Percentiles rank a stretch among this genome's conserved stretches.
phyloP scores from a whole-genome alignment of 2,329 filamentous ascomycete species.

The Cladophialophora immunda region DNA sequence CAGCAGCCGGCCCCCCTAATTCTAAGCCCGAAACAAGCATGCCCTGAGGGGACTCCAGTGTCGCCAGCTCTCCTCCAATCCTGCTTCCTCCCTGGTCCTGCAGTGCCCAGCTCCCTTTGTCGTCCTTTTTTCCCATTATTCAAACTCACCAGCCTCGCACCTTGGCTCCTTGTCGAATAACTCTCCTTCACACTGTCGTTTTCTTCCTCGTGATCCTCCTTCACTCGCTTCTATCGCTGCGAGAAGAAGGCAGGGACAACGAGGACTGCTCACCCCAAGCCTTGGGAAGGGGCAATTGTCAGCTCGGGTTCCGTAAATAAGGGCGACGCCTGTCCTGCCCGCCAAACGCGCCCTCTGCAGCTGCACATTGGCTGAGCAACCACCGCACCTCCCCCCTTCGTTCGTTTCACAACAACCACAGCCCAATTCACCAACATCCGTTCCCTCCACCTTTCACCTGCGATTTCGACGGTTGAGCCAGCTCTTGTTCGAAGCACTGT shows the following conservation, averaged over 20 bases:
- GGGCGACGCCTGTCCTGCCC: constrained; percentile 39
- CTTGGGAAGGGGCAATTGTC: constrained; percentile 24
- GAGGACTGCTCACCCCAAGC: constrained; percentile 12
- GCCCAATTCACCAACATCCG: constrained; percentile 29
- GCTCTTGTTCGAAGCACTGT: constrained; percentile 24
- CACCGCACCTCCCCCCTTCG: constrained; percentile 41
- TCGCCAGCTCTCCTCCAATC: constrained; percentile 25
- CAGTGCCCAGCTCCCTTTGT: constrained; percentile 28
- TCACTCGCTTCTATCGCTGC: constrained; percentile 40
- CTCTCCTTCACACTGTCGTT: constrained; percentile 36
- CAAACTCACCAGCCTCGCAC: constrained; percentile 32
- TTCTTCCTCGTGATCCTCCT: constrained; percentile 36
- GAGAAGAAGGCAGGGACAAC: constrained; percentile 31
- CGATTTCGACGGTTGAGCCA: constrained; percentile 25
- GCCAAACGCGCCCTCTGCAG: constrained; percentile 38
- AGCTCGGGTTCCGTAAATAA: constrained; percentile 23
- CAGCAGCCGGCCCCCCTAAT: constrained; percentile 19
- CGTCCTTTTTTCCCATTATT: constrained; percentile 25
- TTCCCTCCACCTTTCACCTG: constrained; percentile 23
- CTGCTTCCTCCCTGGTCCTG: constrained; percentile 26
- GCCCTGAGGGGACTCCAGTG: constrained; percentile 25
- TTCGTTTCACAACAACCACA: constrained; percentile 44
- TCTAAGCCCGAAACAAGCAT: constrained; percentile 37
- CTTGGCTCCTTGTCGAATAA: constrained; percentile 29
- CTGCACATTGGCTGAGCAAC: constrained; percentile 44